A percentile compares a stretch with the other conserved stretches of the same genome.
These are phyloP conservation scores for Pseudomicrostroma phylloplanum DNA, from an alignment of 1,284 basidiomycete genomes.

Conservation along the genomic window DNA sequence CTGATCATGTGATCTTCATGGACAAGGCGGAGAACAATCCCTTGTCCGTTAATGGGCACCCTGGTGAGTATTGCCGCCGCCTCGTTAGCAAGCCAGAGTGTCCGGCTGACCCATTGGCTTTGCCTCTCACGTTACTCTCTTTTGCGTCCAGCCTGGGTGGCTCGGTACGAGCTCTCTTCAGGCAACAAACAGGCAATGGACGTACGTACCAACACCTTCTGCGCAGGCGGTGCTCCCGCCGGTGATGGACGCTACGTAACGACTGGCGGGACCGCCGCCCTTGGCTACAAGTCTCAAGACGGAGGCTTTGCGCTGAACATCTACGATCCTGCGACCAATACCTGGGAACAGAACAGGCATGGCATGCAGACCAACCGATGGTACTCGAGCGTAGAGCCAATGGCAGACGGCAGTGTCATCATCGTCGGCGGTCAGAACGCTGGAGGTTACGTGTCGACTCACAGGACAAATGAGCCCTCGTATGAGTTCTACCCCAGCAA, in stretches of 20 bases:
- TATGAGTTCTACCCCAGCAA: constrained; percentile 43
- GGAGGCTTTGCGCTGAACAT: constrained; percentile 36
- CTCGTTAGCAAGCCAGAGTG: too few relatives aligned
- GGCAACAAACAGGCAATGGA: constrained; percentile 28
- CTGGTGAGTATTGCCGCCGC: neutral
- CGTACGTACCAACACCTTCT: constrained; percentile 40
- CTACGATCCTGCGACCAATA: constrained; percentile 25
- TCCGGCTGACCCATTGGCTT: too few relatives aligned
- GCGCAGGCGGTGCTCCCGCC: constrained; percentile 38
- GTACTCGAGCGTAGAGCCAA: constrained; percentile 42
- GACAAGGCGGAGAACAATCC: constrained; percentile 46
- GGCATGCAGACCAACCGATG: constrained; percentile 37
- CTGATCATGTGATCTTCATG: constrained; percentile 38
- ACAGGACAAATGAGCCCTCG: constrained; percentile 30
- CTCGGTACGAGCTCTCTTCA: constrained; percentile 32
- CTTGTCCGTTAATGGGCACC: constrained; percentile 25
- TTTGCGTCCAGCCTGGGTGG: constrained; percentile 26
- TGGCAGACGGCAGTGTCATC: constrained; percentile 31
- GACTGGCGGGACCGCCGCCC: constrained; percentile 40
- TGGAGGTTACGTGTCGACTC: constrained; percentile 37
- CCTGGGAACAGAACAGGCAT: constrained; percentile 27
- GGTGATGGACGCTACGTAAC: constrained; percentile 36
- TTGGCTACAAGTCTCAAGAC: constrained; percentile 34
- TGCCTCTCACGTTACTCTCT: too few relatives aligned
- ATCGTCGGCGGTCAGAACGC: constrained; percentile 37